phyloP scores from a whole-genome alignment of 2,329 filamentous ascomycete genomes.

The Geosmithia flava region DNA sequence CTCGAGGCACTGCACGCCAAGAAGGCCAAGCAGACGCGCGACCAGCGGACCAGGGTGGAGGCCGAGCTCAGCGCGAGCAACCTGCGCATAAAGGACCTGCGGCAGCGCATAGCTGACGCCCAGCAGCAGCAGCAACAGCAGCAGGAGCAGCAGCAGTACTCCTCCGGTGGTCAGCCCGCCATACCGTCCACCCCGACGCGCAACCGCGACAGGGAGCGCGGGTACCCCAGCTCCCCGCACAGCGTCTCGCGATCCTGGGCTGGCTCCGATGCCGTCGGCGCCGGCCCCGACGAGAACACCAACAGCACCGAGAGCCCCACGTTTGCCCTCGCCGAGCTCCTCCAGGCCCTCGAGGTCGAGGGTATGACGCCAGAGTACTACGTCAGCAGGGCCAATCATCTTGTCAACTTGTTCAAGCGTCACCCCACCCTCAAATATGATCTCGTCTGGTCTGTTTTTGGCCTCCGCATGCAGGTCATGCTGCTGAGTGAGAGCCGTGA shows the following conservation, averaged over 20 bases:
- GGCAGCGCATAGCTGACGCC: slow-evolving; percentile 46
- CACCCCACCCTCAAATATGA: slow-evolving; percentile 94
- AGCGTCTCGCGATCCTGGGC: slow-evolving; percentile 42
- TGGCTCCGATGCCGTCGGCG: slow-evolving; percentile 37
- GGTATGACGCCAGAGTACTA: slow-evolving; percentile 91
- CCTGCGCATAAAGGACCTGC: slow-evolving; percentile 50
- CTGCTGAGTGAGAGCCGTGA: slow-evolving; percentile 90
- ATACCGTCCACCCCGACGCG: slow-evolving; percentile 39
- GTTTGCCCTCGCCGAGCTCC: slow-evolving; percentile 76
- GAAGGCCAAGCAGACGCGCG: slow-evolving; percentile 90
- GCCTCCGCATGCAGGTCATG: slow-evolving; percentile 88
- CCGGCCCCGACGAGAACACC: neutral
- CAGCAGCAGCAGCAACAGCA: slow-evolving; percentile 39
- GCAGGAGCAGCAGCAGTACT: slow-evolving; percentile 26
- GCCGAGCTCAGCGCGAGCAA: slow-evolving; percentile 86
- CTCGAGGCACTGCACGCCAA: slow-evolving; percentile 89
- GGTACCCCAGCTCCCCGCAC: slow-evolving; percentile 37
- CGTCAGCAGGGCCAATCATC: slow-evolving; percentile 77
- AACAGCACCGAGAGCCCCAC: slow-evolving; percentile 64
- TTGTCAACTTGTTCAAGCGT: slow-evolving; percentile 94
- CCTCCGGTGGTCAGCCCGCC: slow-evolving; percentile 9
- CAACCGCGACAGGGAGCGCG: slow-evolving; percentile 30
- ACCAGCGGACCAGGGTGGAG: slow-evolving; percentile 67
- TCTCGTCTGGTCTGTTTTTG: slow-evolving; percentile 90
- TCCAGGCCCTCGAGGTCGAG: slow-evolving; percentile 79